Base-by-base conservation (phyloP, 495 filamentous ascomycete genomes). In the Pseudevernia furfuracea region DNA sequence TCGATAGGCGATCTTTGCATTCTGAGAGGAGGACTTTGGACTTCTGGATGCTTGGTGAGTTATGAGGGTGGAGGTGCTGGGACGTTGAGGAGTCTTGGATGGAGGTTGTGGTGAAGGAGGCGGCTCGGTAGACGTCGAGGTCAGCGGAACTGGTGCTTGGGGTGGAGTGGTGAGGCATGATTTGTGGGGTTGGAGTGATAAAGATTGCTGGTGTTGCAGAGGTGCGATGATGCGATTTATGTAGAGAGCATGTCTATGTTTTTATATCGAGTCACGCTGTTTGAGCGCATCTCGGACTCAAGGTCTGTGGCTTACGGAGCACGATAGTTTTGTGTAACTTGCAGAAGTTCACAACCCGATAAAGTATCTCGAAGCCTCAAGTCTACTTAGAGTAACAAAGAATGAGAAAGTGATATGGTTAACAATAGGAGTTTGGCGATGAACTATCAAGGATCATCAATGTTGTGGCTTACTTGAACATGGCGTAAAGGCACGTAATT, bases 1-100 rank as follows among this genome's bases (percentile, higher is more conserved):
- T 55, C 4, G 52, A 55, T 5, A 55, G 30, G 52, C 52, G 52
- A 11, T 55, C 52, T 34, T 55, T 55, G 52, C 52, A 55, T 34
- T 9, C 14, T 34, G 19, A 28, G 52, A 55, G 4, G 14, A 55
- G 28, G 52, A 55, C 30, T 34, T 55, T 55, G 52, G 52, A 55
- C 30, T 21, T 55, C 0, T 34, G 52, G 30, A n/a, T 7, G 7
- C 30, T 32, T 4, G 52, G 52, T 21, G 52, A 34, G 30, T 28
- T 15, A 1, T 34, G 52, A 21, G 52, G 28, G 8, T 30, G 49
- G 52, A 55, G 7, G 15, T 32, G 30, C 7, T 55, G 52, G 1
- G 52, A 36, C 6, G 52, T 34, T 34, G 52, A 34, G 5, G 52
- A 34, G 7, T 3, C 5, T 1, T 53, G 49, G 4, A 28, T 53